Evolutionary conservation across 2,329 filamentous ascomycete species (phyloP).

Genomic region (Sarocladium oryzae): DNA sequence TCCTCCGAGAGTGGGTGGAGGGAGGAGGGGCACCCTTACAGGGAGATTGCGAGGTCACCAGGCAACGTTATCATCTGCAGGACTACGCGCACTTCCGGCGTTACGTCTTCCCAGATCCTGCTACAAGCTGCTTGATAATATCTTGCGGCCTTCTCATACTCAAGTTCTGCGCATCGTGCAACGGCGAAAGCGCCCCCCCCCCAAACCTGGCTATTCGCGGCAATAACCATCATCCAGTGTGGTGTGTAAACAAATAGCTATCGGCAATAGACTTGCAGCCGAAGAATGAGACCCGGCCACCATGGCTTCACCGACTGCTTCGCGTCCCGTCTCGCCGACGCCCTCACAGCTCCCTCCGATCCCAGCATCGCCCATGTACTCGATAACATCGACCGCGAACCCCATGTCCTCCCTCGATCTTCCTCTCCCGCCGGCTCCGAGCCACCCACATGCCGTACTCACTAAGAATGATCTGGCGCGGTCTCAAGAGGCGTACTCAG

Average conservation of each 20-base stretch:
- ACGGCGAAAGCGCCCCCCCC: too few species aligned
- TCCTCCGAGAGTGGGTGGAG: too few species aligned
- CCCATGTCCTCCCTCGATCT: conserved; percentile 53
- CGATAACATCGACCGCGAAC: conserved; percentile 56
- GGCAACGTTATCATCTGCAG: conserved; percentile 6
- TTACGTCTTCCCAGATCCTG: neutral
- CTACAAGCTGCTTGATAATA: too few species aligned
- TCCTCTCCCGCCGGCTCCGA: conserved; percentile 49
- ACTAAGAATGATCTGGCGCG: conserved; percentile 56
- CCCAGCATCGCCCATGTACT: conserved; percentile 58
- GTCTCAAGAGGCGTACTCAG: conserved; percentile 56
- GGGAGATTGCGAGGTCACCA: conserved; percentile 5
- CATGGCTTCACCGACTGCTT: conserved; percentile 27
- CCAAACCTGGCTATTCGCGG: too few species aligned
- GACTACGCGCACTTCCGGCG: neutral
- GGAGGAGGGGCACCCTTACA: neutral
- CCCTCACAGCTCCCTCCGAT: conserved; percentile 53
- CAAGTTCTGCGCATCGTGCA: too few species aligned
- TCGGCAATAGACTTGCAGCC: neutral
- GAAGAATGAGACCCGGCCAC: neutral
- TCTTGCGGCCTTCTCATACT: too few species aligned
- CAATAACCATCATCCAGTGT: too few species aligned
- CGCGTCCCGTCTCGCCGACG: conserved; percentile 40
- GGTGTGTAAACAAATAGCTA: conserved; percentile 2
- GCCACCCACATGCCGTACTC: conserved; percentile 51